A percentile compares a stretch with the other conserved stretches of the same genome.
These are phyloP conservation scores for Halenospora varia DNA, from an alignment of 495 filamentous ascomycete genomes.

Conservation along the genomic window DNA sequence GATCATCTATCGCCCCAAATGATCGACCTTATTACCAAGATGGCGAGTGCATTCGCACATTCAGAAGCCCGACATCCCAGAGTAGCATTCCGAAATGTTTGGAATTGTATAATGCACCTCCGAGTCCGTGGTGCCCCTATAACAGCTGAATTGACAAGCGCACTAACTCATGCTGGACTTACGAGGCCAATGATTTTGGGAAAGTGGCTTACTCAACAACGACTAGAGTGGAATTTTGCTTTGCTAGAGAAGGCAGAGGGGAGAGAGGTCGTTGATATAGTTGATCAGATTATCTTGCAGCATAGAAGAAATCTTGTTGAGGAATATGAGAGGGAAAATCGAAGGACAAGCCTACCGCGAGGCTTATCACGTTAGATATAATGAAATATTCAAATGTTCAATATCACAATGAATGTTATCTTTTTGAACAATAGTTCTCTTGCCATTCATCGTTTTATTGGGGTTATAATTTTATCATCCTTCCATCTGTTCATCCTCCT, in stretches of 20 bases:
- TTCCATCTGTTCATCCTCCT: no score
- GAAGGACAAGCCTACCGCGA: no score
- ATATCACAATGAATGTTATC: not conserved
- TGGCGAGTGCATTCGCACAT: slow-evolving; percentile 30
- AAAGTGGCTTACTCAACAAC: slow-evolving; percentile 30
- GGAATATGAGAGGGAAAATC: not conserved
- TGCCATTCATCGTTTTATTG: no score
- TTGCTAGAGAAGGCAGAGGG: slow-evolving; percentile 32
- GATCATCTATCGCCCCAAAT: slow-evolving; percentile 7
- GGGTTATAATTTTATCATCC: no score
- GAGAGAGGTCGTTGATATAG: not conserved
- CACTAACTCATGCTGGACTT: slow-evolving; percentile 32
- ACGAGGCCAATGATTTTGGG: slow-evolving; percentile 35
- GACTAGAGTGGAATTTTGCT: slow-evolving; percentile 34
- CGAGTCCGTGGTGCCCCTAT: slow-evolving; percentile 18
- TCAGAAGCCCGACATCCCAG: slow-evolving; percentile 31
- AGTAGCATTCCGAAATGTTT: slow-evolving; percentile 35
- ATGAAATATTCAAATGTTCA: not conserved
- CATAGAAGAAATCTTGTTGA: slow-evolving; percentile 8
- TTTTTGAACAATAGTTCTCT: no score
- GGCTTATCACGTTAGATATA: no score
- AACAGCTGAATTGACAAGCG: slow-evolving; percentile 25
- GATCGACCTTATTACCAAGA: slow-evolving; percentile 24
- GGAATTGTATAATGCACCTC: slow-evolving; percentile 33
- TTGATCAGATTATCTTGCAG: slow-evolving; percentile 6